Conservation (phyloP, 1,139 yeast species). For the Kazachstania sp. region DNA sequence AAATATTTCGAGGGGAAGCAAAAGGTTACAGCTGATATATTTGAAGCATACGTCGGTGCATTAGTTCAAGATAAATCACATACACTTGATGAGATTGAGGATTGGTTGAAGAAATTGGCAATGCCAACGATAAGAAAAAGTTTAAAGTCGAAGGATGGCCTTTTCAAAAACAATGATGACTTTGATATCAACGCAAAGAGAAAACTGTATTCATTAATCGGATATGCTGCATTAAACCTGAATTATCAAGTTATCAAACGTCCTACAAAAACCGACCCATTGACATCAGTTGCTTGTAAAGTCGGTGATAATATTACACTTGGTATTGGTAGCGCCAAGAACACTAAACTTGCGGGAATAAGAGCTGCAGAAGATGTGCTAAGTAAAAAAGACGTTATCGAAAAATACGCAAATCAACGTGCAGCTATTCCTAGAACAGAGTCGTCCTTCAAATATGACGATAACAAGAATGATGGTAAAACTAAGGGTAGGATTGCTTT, state of each 20-base stretch:
- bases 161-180: conserved; percentile 17
- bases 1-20: conserved; percentile 22
- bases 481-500: neutral
- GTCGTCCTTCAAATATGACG: conserved; percentile 6
- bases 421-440: conserved; percentile 53
- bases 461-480: neutral
- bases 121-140: conserved; percentile 41
- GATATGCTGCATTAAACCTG: conserved; percentile 62
- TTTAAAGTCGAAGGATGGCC: conserved; percentile 20
- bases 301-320: conserved; percentile 54
- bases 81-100: conserved; percentile 41
- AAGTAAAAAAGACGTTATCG: conserved; percentile 48
- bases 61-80: conserved; percentile 49
- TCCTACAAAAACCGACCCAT: conserved; percentile 41
- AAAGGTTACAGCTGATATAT: conserved; percentile 38
- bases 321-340: conserved; percentile 57
- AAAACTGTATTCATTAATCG: conserved; percentile 69
- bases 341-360: conserved; percentile 57
- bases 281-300: conserved; percentile 55
- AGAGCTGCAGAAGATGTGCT: conserved; percentile 68
- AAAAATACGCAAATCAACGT: conserved; percentile 53
- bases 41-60: conserved; percentile 91
- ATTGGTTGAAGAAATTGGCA: conserved; percentile 54
- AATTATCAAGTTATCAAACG: conserved; percentile 52
- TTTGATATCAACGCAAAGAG: conserved; percentile 43